Base-by-base conservation (phyloP, 2,329 filamentous ascomycete genomes). In the Iodosphaeria phyllophila region DNA sequence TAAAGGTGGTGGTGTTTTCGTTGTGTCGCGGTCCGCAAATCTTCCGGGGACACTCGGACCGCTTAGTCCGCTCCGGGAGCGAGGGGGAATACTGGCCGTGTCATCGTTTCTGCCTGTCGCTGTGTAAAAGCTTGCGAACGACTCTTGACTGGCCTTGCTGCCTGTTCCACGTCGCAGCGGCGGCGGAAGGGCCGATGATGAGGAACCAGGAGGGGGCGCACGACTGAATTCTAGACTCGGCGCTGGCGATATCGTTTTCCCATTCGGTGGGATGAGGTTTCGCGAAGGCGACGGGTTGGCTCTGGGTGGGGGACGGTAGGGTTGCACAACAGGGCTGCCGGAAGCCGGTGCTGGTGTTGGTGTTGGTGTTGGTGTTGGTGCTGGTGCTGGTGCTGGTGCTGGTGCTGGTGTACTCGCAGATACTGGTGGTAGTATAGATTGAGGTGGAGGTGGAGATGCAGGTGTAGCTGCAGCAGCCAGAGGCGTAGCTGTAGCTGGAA, bases 71-170 rank as follows among this genome's bases (percentile, higher is more conserved):
- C 64, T 64, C 20, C 64, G 56, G 15, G 64, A 67, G 13, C 60
- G 54, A 2, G 63, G 59, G 6, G 60, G 52, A 19, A 63, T 27
- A 20, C 57, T 64, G 4, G 44, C 47, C 4, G 50, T 46, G 37
- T 69, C 64, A 23, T 67, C 64, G 28, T 61, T 65, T 28, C 51
- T 48, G 12, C 46, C 47, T 1, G 50, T 55, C 3, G n/a, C n/a
- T n/a, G 47, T 41, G 3, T 60, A 42, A 0, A 62, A 64, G 3
- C 48, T 52, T 3, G 57, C 54, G 12, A 67, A 46, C 1, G 64
- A 69, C 27, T 71, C 65, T 33, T 69, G 64, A 32, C 64, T 70
- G 37, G 54, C 58, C 39, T 69, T 69, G 30, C 47, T 52, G 8
- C 54, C 51, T 2, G 54, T 51, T 16, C 64, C 43, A 32, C 58